Evolutionary conservation across 2,329 filamentous ascomycete genomes (phyloP).

Genomic region (Aureobasidium sp.): DNA sequence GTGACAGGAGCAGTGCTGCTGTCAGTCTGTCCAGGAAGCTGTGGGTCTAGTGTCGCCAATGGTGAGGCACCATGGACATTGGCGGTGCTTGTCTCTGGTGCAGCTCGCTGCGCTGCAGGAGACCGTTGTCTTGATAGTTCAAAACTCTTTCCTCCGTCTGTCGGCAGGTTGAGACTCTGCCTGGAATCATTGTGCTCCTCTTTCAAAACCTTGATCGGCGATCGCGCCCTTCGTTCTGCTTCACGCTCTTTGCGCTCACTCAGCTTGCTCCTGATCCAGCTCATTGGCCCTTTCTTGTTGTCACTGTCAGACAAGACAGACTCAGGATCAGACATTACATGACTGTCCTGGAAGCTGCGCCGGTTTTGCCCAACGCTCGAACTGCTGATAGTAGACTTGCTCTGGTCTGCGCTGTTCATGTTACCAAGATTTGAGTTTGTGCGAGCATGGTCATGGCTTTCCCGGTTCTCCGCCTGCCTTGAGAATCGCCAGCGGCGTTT

Average conservation of each 20-base stretch:
- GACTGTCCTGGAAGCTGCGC: slow-evolving; percentile 7
- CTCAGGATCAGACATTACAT: slow-evolving; percentile 9
- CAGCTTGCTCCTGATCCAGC: slow-evolving; percentile 58
- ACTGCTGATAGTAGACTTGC: slow-evolving; percentile 15
- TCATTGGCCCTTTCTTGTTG: slow-evolving; percentile 46
- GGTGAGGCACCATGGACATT: neutral
- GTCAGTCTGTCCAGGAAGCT: neutral
- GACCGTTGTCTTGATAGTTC: slow-evolving; percentile 9
- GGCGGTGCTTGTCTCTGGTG: neutral
- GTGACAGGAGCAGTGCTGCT: neutral
- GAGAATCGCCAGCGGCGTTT: slow-evolving; percentile 68
- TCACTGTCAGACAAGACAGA: slow-evolving; percentile 10
- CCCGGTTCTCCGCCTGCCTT: slow-evolving; percentile 19
- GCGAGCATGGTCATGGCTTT: neutral
- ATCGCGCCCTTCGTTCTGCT: slow-evolving; percentile 37
- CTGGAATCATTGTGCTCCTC: slow-evolving; percentile 35
- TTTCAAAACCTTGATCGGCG: slow-evolving; percentile 29
- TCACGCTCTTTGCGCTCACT: slow-evolving; percentile 49
- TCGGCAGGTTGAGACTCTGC: slow-evolving; percentile 6
- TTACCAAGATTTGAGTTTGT: slow-evolving; percentile 4
- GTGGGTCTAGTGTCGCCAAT: neutral
- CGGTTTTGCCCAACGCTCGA: neutral
- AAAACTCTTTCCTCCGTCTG: slow-evolving; percentile 4
- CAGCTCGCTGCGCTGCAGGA: neutral
- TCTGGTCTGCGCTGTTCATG: slow-evolving; percentile 12